phyloP scores from a whole-genome alignment of 179 eudicot species.

The Spergularia azorica region DNA sequence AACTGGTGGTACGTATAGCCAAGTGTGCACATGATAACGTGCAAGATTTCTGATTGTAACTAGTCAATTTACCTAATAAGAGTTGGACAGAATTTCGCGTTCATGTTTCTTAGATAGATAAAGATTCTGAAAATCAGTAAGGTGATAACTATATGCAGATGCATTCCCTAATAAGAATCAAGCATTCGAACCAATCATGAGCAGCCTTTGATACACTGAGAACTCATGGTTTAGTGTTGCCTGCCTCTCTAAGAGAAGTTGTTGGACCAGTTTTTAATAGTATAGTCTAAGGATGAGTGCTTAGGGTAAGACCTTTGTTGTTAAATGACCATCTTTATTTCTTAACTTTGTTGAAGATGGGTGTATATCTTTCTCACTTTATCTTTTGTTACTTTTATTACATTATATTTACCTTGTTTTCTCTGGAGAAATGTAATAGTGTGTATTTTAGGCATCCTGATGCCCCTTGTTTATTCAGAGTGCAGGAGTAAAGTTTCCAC shows the following conservation, averaged over 20 bases:
- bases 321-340: neutral
- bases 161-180: neutral
- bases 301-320: neutral
- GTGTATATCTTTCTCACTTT: neutral
- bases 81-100: neutral
- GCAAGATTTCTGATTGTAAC: constrained; percentile 10
- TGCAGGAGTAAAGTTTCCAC: constrained; percentile 91
- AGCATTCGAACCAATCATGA: neutral
- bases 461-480: constrained; percentile 46
- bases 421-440: neutral
- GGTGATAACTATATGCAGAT: neutral
- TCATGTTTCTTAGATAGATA: no score
- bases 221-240: neutral
- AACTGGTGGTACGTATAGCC: constrained; percentile 79
- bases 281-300: neutral
- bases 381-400: neutral
- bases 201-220: neutral
- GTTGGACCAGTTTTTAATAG: neutral
- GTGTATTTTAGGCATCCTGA: neutral
- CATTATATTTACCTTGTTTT: neutral
- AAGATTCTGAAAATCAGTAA: neutral
- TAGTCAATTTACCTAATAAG: constrained; percentile 7
- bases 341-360: neutral
- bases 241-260: neutral
- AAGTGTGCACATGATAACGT: constrained; percentile 10